phyloP scores from a whole-genome alignment of 169 alveolate species.

The Plasmodium inui region DNA sequence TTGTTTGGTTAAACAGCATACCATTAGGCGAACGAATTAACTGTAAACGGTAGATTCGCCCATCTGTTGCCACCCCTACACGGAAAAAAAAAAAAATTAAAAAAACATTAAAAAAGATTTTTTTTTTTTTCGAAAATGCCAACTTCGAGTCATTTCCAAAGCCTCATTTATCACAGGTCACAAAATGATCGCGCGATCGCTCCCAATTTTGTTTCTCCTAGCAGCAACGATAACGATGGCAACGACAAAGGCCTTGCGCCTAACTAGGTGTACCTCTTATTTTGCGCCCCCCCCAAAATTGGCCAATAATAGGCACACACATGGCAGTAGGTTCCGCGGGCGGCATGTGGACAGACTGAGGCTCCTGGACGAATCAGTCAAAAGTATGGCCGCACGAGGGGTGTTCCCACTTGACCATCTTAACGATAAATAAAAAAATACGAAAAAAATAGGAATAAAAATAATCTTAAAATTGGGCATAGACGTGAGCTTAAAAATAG shows the following conservation, averaged over 20 bases:
- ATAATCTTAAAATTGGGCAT: too few relatives aligned
- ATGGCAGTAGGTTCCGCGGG: neutral
- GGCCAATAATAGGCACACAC: neutral
- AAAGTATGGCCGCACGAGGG: constrained; percentile 19
- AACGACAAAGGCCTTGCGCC: constrained; percentile 1
- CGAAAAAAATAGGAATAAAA: too few relatives aligned
- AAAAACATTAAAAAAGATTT: neutral
- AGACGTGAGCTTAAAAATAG: too few relatives aligned
- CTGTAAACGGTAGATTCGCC: neutral
- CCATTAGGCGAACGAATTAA: neutral
- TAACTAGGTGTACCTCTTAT: constrained; percentile 2
- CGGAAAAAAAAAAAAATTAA: neutral
- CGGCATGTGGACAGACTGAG: constrained; percentile 22
- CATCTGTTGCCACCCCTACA: neutral
- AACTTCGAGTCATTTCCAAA: neutral
- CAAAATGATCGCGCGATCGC: constrained; percentile 39
- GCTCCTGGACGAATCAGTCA: constrained; percentile 56
- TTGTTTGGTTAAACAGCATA: neutral
- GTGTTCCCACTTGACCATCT: neutral
- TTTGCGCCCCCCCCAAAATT: neutral
- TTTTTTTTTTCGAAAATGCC: constrained; percentile 31
- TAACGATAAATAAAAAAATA: neutral
- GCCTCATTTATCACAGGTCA: neutral
- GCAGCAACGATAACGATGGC: neutral
- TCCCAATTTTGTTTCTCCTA: constrained; percentile 20